phyloP scores from a whole-genome alignment of 2,329 filamentous ascomycete species.

The Graphilbum fragrans region DNA sequence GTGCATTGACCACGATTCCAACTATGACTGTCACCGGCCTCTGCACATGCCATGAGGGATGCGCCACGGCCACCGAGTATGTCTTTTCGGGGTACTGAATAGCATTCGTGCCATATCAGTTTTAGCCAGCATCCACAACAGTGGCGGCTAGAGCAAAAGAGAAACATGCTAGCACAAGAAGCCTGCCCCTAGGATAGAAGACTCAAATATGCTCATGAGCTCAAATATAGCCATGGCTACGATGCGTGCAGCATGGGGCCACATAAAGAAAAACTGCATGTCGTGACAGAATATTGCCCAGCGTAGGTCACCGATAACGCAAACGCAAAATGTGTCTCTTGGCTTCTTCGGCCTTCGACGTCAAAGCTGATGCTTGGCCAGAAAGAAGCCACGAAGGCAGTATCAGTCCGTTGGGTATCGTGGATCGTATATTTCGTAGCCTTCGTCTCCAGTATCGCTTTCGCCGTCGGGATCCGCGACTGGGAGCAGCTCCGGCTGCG shows the following conservation, averaged over 20 bases:
- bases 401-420: slow-evolving; percentile 47
- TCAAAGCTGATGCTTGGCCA: not conserved
- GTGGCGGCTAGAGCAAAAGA: too few species aligned
- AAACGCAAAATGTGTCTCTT: not conserved
- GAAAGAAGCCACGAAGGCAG: too few species aligned
- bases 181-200: slow-evolving; percentile 1
- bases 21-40: slow-evolving; percentile 1
- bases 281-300: not conserved
- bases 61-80: slow-evolving; percentile 3
- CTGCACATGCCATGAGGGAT: slow-evolving; percentile 7
- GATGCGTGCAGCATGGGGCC: too few species aligned
- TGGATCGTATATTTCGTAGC: slow-evolving; percentile 57
- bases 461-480: slow-evolving; percentile 19
- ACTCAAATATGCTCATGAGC: not conserved
- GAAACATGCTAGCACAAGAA: too few species aligned
- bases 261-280: not conserved
- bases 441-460: slow-evolving; percentile 58
- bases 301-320: not conserved
- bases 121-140: too few species aligned
- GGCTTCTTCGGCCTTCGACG: not conserved
- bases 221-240: not conserved
- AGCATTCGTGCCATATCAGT: too few species aligned
- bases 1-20: not conserved
- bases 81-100: too few species aligned
- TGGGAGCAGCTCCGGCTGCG: not conserved